These are phyloP conservation scores for Aspergillus neoniger DNA, from an alignment of 2,329 filamentous ascomycete species.

Conservation along the genomic window DNA sequence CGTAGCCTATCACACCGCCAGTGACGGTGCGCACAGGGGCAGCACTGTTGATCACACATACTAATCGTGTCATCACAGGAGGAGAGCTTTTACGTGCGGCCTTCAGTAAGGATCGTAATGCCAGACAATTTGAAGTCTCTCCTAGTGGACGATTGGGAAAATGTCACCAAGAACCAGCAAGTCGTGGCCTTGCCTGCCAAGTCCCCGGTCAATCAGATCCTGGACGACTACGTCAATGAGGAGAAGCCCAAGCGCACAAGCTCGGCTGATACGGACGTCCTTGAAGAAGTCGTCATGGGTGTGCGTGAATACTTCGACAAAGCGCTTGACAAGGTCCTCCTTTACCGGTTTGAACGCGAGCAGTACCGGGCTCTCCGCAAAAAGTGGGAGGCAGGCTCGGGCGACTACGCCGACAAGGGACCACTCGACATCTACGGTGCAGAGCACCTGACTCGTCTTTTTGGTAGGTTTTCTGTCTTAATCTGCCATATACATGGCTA, in stretches of 20 bases:
- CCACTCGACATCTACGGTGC: slow-evolving; percentile 85
- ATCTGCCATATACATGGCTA: slow-evolving; percentile 3
- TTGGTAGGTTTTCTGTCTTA: slow-evolving; percentile 62
- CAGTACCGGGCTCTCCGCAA: slow-evolving; percentile 81
- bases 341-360: slow-evolving; percentile 90
- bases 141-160: slow-evolving; percentile 98
- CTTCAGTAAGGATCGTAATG: slow-evolving; percentile 81
- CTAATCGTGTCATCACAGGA: slow-evolving; percentile 62
- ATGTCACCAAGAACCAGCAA: slow-evolving; percentile 91
- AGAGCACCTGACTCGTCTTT: slow-evolving; percentile 84
- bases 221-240: slow-evolving; percentile 76
- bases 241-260: slow-evolving; percentile 68
- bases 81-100: slow-evolving; percentile 79
- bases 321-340: slow-evolving; percentile 78
- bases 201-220: slow-evolving; percentile 72
- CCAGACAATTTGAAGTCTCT: slow-evolving; percentile 89
- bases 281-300: slow-evolving; percentile 85
- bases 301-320: slow-evolving; percentile 94
- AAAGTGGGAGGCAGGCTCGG: slow-evolving; percentile 64
- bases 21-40: not conserved
- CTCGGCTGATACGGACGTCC: slow-evolving; percentile 72
- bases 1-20: not conserved
- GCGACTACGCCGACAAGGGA: slow-evolving; percentile 68
- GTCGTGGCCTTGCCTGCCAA: slow-evolving; percentile 81
- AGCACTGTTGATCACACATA: not conserved